Evolutionary conservation across 106 monocot species (phyloP).

Genomic region (Dioscorea zingiberensis): DNA sequence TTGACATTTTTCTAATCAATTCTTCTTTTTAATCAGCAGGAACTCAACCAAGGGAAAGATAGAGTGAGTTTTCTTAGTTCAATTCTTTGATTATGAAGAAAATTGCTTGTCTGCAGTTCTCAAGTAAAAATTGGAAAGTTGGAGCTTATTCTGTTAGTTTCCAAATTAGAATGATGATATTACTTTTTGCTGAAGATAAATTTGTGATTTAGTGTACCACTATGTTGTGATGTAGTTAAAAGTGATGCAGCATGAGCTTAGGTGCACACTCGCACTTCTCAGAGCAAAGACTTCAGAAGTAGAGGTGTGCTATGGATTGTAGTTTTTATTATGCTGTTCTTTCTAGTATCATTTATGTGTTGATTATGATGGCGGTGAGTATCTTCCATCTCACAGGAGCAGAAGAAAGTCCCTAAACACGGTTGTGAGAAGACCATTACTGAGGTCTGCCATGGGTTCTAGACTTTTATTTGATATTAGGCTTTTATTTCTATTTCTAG

Average conservation of each 20-base stretch:
- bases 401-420: constrained; percentile 20
- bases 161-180: background rate
- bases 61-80: constrained; percentile 18
- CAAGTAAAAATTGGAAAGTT: background rate
- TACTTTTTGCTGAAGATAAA: too few species aligned
- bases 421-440: background rate
- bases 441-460: background rate
- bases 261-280: constrained; percentile 20
- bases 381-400: constrained; percentile 15
- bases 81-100: background rate
- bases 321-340: background rate
- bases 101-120: too few species aligned
- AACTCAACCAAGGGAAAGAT: constrained; percentile 46
- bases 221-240: constrained; percentile 22
- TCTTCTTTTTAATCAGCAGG: constrained; percentile 22
- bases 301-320: constrained; percentile 13
- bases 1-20: background rate
- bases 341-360: background rate
- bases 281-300: constrained; percentile 25
- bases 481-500: too few species aligned
- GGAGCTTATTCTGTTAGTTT: background rate
- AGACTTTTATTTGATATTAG: too few species aligned
- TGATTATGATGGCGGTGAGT: background rate
- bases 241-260: constrained; percentile 31
- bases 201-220: too few species aligned